phyloP scores from a whole-genome alignment of 345 rosid genomes.

The Hypericum perforatum region DNA sequence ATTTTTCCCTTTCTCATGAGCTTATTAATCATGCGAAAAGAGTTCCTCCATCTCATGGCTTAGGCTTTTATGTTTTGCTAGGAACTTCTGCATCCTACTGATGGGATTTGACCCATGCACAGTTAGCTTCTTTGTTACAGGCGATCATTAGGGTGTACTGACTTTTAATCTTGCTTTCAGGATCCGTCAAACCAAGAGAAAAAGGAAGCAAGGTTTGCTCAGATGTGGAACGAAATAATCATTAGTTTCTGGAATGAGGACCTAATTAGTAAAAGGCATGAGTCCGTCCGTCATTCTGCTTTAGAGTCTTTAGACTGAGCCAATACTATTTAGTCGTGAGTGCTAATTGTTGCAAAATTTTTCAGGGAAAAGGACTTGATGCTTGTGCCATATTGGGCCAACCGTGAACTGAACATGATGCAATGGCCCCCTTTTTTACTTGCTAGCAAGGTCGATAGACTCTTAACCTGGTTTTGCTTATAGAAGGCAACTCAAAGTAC shows the following conservation, averaged over 20 bases:
- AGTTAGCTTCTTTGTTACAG: not conserved
- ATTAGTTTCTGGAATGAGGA: constrained; percentile 53
- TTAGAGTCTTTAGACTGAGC: not conserved
- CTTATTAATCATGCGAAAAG: not conserved
- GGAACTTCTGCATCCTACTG: no score
- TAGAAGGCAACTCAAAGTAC: constrained; percentile 2
- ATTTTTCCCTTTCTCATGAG: constrained; percentile 3
- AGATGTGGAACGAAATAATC: constrained; percentile 52
- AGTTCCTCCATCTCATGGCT: not conserved
- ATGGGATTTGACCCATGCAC: not conserved
- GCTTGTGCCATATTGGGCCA: constrained; percentile 49
- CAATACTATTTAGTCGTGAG: no score
- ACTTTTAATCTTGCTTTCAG: constrained; percentile 20
- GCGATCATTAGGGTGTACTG: not conserved
- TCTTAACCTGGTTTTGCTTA: not conserved
- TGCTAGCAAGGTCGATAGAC: constrained; percentile 40
- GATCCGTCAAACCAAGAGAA: constrained; percentile 31
- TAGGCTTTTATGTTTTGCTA: not conserved
- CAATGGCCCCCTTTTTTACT: constrained; percentile 60
- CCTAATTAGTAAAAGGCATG: constrained; percentile 38
- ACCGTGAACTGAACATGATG: constrained; percentile 35
- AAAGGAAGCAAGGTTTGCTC: constrained; percentile 48
- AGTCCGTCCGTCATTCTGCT: not conserved
- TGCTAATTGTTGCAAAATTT: not conserved
- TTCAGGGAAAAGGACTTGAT: constrained; percentile 47